phyloP scores from a whole-genome alignment of 306 rosid genomes.

The Trifolium repens region DNA sequence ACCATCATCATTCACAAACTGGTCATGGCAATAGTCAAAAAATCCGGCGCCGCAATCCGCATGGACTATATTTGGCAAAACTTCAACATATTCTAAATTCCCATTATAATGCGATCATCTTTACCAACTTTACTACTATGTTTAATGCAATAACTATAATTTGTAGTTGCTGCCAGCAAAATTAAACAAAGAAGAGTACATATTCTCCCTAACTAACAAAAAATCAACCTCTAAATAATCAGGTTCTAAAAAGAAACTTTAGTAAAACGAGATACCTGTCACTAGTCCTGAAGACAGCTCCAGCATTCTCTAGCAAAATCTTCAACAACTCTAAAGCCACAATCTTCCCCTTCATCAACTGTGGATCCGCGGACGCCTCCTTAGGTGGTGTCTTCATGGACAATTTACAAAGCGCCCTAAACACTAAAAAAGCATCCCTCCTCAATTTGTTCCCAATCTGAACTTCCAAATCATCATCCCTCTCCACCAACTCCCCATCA shows the following conservation, averaged over 20 bases:
- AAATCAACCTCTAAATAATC: not conserved
- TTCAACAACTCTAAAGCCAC: constrained; percentile 93
- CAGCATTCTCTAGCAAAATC: constrained; percentile 97
- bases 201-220: constrained; percentile 24
- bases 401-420: constrained; percentile 93
- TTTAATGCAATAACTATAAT: constrained; percentile 31
- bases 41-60: not conserved
- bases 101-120: not conserved
- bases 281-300: constrained; percentile 98
- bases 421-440: constrained; percentile 94
- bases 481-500: constrained; percentile 82
- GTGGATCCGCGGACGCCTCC: constrained; percentile 86
- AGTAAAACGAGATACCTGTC: constrained; percentile 68
- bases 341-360: constrained; percentile 95
- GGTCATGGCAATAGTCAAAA: not conserved
- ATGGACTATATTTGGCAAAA: not conserved
- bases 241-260: not conserved
- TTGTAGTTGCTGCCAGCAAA: not conserved
- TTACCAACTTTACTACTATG: constrained; percentile 7
- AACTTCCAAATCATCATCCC: constrained; percentile 98
- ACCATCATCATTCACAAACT: not conserved
- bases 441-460: constrained; percentile 97
- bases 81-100: constrained; percentile 7
- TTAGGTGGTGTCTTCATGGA: constrained; percentile 97
- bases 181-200: not conserved